These are phyloP conservation scores for Plantago major DNA, from an alignment of 257 asterid genomes.

Conservation along the genomic window DNA sequence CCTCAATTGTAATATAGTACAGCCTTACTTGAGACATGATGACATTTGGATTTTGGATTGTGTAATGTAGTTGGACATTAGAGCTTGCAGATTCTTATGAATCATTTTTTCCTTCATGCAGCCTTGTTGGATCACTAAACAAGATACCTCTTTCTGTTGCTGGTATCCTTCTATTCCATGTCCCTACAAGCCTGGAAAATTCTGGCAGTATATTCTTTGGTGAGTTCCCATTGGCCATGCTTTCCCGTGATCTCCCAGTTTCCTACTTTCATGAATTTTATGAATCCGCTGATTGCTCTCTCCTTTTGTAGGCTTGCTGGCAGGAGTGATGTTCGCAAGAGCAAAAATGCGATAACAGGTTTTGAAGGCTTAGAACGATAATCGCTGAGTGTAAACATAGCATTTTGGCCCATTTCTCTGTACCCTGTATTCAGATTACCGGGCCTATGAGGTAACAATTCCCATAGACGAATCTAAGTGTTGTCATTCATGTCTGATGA, in stretches of 20 bases:
- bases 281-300: conserved; percentile 11
- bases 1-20: no score
- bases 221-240: conserved; percentile 22
- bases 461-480: no score
- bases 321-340: conserved; percentile 83
- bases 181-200: conserved; percentile 79
- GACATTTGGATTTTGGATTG: no score
- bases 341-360: conserved; percentile 69
- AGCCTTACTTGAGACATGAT: no score
- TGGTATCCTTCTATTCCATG: conserved; percentile 84
- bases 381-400: conserved; percentile 1
- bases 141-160: conserved; percentile 90
- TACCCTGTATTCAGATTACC: background rate
- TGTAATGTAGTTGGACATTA: no score
- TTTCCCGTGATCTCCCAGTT: background rate
- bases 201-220: conserved; percentile 83
- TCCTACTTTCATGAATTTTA: background rate
- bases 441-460: no score
- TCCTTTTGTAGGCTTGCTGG: conserved; percentile 56
- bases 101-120: conserved; percentile 25
- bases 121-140: conserved; percentile 90
- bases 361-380: background rate
- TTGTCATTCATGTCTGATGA: no score
- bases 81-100: no score
- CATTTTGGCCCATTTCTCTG: background rate